phyloP scores from a whole-genome alignment of 208 protist species.

The Naegleria lovaniensis region DNA sequence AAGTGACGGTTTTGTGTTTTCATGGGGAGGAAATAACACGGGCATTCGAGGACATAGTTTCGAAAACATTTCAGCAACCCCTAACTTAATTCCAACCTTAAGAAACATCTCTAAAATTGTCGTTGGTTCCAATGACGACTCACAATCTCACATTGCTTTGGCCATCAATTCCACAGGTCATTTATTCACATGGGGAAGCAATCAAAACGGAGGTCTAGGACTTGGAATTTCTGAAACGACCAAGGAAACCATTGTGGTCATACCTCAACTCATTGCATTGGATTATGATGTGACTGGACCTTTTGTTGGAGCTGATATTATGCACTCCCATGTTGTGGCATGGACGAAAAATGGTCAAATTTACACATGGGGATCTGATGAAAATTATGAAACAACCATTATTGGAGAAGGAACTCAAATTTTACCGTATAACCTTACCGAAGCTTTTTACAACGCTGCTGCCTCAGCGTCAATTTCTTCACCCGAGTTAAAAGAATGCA shows the following conservation, averaged over 20 bases:
- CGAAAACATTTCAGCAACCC: not conserved
- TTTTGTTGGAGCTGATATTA: no score
- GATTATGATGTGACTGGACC: not conserved
- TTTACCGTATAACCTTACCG: no score
- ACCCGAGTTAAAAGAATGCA: no score
- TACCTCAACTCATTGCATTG: not conserved
- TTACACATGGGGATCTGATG: no score
- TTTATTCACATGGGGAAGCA: not conserved
- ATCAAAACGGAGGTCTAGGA: not conserved
- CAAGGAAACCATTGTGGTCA: not conserved
- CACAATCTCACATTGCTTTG: no score
- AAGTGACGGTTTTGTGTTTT: not conserved
- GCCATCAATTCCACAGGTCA: not conserved
- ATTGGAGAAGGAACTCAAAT: no score
- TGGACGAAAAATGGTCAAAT: no score
- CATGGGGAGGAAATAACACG: not conserved
- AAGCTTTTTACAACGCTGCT: no score
- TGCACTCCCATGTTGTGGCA: no score
- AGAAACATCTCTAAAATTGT: not conserved
- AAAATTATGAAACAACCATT: no score
- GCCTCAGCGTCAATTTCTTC: no score
- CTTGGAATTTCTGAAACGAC: not conserved
- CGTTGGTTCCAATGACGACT: not conserved
- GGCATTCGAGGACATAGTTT: not conserved
- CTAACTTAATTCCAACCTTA: not conserved